A percentile compares a stretch with the other conserved stretches of the same genome.
These are phyloP conservation scores for Hypoxylon fuscum DNA, from an alignment of 495 filamentous ascomycete genomes.

Conservation along the genomic window DNA sequence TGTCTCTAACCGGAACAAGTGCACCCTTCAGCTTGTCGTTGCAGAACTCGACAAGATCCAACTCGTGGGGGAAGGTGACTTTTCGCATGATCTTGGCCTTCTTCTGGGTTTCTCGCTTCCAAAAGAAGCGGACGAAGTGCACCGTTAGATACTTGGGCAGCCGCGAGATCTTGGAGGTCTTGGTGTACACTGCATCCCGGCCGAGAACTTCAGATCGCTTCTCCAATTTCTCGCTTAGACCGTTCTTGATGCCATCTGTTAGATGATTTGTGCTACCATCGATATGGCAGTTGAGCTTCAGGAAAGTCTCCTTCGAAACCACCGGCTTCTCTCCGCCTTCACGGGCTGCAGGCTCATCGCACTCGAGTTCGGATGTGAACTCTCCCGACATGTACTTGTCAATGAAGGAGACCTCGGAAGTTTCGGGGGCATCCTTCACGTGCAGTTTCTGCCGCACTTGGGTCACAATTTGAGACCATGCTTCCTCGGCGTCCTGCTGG, in stretches of 20 bases:
- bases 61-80: constrained; percentile 91
- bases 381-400: constrained; percentile 89
- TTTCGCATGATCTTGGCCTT: constrained; percentile 99
- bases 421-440: constrained; percentile 61
- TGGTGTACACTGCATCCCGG: constrained; percentile 84
- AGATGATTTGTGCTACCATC: constrained; percentile 85
- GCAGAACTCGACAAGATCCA: constrained; percentile 95
- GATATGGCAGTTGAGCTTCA: constrained; percentile 97
- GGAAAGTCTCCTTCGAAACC: constrained; percentile 74
- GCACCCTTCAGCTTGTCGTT: constrained; percentile 85
- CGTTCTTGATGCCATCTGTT: constrained; percentile 82
- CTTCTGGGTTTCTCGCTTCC: constrained; percentile 92
- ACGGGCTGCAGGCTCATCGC: constrained; percentile 80
- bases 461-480: constrained; percentile 95
- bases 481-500: constrained; percentile 98
- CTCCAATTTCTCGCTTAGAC: constrained; percentile 87
- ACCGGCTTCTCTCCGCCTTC: constrained; percentile 79
- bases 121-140: constrained; percentile 98
- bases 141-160: constrained; percentile 95
- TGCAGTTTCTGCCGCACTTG: constrained; percentile 84
- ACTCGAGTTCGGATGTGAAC: constrained; percentile 79
- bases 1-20: constrained; percentile 90
- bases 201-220: constrained; percentile 83
- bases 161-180: constrained; percentile 85
- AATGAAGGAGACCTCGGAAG: constrained; percentile 74